Conservation (phyloP, 768 basidiomycete genomes). For the Tricholomella constricta region DNA sequence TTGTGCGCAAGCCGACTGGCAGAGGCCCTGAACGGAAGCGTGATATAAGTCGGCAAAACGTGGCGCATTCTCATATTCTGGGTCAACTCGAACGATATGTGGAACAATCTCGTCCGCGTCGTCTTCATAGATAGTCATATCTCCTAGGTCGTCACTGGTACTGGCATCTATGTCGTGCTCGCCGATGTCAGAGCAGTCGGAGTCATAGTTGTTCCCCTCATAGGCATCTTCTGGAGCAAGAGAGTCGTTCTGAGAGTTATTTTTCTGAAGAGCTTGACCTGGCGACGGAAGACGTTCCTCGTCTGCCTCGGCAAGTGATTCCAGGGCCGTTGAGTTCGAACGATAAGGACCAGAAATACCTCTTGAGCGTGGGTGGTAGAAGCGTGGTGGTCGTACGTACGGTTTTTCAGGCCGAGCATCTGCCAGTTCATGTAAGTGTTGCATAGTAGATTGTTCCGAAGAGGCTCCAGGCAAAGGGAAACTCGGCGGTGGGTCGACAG, state of each 20-base stretch:
- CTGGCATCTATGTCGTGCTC: conserved; percentile 5
- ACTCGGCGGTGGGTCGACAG: conserved; percentile 77
- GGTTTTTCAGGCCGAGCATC: background rate
- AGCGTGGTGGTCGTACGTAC: conserved; percentile 4
- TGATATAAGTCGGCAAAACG: conserved; percentile 45
- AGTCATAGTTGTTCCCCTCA: conserved; percentile 1
- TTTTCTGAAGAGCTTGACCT: background rate
- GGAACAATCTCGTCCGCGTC: conserved; percentile 39
- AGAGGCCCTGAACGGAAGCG: conserved; percentile 24
- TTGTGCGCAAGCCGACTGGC: background rate
- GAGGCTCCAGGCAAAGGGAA: conserved; percentile 20
- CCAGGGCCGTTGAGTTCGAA: conserved; percentile 1
- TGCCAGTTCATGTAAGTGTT: background rate
- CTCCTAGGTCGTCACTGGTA: conserved; percentile 11
- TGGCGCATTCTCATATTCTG: conserved; percentile 27
- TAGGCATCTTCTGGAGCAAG: conserved; percentile 2
- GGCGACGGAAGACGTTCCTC: background rate
- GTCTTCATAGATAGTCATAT: conserved; percentile 28
- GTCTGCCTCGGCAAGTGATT: conserved; percentile 6
- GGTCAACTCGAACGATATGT: conserved; percentile 31
- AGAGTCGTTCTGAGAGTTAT: background rate
- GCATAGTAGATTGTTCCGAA: background rate
- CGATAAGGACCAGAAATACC: conserved; percentile 1
- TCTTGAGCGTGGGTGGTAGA: background rate
- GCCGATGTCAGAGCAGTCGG: background rate